phyloP scores from a whole-genome alignment of 331 rosid genomes.

The Dryas integrifolia region DNA sequence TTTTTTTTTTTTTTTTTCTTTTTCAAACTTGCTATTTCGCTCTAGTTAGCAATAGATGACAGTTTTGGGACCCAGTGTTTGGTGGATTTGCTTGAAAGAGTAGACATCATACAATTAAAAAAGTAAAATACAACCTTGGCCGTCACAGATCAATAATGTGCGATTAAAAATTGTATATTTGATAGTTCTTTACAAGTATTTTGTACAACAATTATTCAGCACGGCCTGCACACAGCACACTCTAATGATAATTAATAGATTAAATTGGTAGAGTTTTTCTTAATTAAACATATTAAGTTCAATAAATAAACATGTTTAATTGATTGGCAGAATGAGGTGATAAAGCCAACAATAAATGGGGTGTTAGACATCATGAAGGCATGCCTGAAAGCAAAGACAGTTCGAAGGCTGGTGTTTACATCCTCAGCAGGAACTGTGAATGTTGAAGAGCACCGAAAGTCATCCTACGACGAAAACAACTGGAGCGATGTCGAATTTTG shows the following conservation, averaged over 20 bases:
- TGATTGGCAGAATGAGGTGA: conserved; percentile 65
- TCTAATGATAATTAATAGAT: too few species aligned
- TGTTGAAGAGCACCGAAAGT: conserved; percentile 32
- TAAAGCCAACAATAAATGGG: conserved; percentile 63
- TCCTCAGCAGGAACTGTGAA: conserved; percentile 69
- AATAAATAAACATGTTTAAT: too few species aligned
- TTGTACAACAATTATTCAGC: too few species aligned
- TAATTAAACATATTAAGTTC: too few species aligned
- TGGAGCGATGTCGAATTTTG: conserved; percentile 73
- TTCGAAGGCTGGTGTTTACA: conserved; percentile 59
- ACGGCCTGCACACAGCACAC: too few species aligned
- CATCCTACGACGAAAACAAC: conserved; percentile 43
- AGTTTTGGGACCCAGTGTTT: too few species aligned
- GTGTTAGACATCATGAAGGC: conserved; percentile 64
- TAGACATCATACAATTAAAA: not conserved
- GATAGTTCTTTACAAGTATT: not conserved
- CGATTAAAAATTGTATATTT: not conserved
- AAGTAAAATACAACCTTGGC: too few species aligned
- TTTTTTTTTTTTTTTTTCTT: not conserved
- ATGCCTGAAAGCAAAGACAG: conserved; percentile 54
- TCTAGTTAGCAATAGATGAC: not conserved
- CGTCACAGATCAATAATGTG: not conserved
- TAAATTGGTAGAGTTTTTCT: too few species aligned
- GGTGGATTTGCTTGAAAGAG: not conserved
- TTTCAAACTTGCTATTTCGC: not conserved